Conservation (phyloP, 75 land plant species). For the Pseudotsuga menziesii region DNA sequence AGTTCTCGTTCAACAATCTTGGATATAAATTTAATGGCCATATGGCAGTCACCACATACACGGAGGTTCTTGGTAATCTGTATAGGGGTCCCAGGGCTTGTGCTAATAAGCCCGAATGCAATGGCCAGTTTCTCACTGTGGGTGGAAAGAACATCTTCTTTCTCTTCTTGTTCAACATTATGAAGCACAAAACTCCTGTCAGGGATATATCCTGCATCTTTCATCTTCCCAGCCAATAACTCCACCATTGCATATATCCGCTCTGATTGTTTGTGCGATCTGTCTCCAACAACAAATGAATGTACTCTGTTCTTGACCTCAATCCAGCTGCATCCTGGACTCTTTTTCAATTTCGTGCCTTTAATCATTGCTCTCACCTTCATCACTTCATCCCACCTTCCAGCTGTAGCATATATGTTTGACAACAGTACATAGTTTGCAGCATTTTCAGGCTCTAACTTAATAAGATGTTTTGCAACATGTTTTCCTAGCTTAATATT, state of each 20-base stretch:
- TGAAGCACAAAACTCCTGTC: not conserved
- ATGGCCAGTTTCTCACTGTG: not conserved
- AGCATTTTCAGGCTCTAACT: constrained; percentile 33
- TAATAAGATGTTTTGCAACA: constrained; percentile 28
- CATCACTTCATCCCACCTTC: not conserved
- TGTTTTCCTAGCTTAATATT: constrained; percentile 31
- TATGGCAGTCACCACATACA: too few relatives aligned
- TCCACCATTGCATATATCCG: not conserved
- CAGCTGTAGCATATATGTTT: not conserved
- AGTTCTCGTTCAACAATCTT: too few relatives aligned
- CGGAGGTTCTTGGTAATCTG: too few relatives aligned
- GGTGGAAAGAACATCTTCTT: not conserved
- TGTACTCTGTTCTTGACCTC: not conserved
- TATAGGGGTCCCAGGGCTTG: not conserved
- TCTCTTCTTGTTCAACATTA: not conserved
- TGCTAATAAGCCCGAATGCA: not conserved
- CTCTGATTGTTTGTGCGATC: not conserved
- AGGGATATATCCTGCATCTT: not conserved
- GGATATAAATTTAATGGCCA: too few relatives aligned
- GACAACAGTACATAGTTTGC: constrained; percentile 44
- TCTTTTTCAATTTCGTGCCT: not conserved
- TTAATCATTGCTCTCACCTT: not conserved
- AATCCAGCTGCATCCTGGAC: not conserved
- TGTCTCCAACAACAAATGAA: not conserved
- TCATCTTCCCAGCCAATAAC: not conserved